Percentiles rank a stretch among this genome's conserved stretches.
Conservation (phyloP, 805 yeast species). For the Saccharomycopsis fermentans region DNA sequence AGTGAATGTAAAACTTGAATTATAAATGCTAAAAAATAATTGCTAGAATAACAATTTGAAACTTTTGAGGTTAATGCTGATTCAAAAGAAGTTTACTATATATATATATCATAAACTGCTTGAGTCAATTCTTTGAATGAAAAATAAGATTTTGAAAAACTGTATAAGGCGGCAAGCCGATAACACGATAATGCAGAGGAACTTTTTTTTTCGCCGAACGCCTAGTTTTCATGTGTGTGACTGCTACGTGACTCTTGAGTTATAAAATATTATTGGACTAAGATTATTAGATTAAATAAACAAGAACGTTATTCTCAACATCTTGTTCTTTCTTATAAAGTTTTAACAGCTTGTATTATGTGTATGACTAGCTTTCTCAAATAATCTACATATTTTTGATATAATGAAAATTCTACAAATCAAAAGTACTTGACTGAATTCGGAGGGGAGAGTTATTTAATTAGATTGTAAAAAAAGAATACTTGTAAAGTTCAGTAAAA, state of each 20-base stretch:
- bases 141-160: background rate
- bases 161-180: background rate
- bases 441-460: too few species aligned
- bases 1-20: background rate
- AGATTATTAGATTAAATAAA: too few species aligned
- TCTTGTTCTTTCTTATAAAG: too few species aligned
- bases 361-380: background rate
- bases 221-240: background rate
- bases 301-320: too few species aligned
- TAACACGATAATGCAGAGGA: background rate
- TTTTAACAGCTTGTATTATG: too few species aligned
- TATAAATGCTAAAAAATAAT: background rate
- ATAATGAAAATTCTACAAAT: background rate
- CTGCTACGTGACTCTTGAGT: too few species aligned
- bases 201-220: background rate
- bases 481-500: background rate
- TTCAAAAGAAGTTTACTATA: background rate
- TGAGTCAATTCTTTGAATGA: too few species aligned
- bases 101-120: background rate
- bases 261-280: background rate
- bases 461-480: background rate
- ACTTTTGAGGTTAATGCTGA: background rate
- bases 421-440: background rate
- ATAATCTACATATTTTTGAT: too few species aligned
- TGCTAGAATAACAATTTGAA: background rate